Evolutionary conservation across 768 basidiomycete genomes (phyloP), one percentile per base, ranked within the genome.

Genomic region (Russula vinacea): DNA sequence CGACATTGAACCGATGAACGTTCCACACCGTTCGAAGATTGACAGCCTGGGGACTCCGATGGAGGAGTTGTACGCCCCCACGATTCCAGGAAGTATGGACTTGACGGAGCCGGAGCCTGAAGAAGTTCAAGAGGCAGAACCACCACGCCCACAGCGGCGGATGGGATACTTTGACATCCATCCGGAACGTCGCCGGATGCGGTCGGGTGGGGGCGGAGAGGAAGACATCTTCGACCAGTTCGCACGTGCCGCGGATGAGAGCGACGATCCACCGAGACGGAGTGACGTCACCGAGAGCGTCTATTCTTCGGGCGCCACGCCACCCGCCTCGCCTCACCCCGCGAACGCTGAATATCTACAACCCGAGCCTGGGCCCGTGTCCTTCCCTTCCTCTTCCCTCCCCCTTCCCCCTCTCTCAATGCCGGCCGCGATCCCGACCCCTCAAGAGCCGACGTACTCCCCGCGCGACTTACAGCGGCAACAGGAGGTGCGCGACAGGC

Each of bases 131-230:
- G 75, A 71, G 5, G 69, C 64, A 14, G 42, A 60, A 16, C 40
- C 52, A 10, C 40, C 26, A 1, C 53, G 39, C 3, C 9, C 53
- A 3, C 58, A 39, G 33, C 63, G 55, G 13, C 80, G 87, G 19
- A 57, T 84, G 32, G 86, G 88, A 0, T 92, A 92, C 72, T 92
- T 92, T 71, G 89, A 90, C 71, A 69, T 90, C 16, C 89, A 92
- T 71, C 89, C 89, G 13, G 89, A 91, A 51, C 80, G 89, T 51
- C 77, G 85, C 44, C 81, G 80, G 0, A 0, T 32, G 19, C 52
- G 26, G 9, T 0, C n/a, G 33, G 32, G 45, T 2, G 10, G 5
- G 0, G 49, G 24, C 14, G 10, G 2, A 1, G 53, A 33, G 10
- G 44, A 53, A n/a, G 33, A 6, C n/a, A 17, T 52, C 9, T 44